Evolutionary conservation across 1,284 basidiomycete genomes (phyloP).

Genomic region (Ceratobasidium sp.): DNA sequence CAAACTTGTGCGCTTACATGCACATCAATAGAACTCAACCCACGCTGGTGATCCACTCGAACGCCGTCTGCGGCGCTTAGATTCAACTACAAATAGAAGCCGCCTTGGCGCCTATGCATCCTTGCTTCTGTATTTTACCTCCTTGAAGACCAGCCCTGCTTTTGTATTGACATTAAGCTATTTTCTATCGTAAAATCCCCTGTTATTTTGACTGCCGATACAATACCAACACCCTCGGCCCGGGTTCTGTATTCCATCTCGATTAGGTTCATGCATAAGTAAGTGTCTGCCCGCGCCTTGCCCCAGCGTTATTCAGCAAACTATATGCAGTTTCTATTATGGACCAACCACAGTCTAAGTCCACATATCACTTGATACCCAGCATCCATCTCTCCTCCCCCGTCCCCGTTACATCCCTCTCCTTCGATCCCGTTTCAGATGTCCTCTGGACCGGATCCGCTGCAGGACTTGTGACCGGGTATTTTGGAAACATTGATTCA

Average conservation of each 20-base stretch:
- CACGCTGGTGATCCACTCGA: not conserved
- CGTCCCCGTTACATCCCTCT: slow-evolving; percentile 62
- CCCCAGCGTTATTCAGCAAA: not conserved
- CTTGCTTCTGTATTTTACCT: slow-evolving; percentile 15
- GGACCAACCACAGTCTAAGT: slow-evolving; percentile 32
- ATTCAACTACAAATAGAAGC: not conserved
- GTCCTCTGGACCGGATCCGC: slow-evolving; percentile 86
- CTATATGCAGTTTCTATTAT: slow-evolving; percentile 2
- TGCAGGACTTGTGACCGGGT: slow-evolving; percentile 74
- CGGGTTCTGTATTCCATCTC: not conserved
- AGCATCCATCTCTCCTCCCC: slow-evolving; percentile 37
- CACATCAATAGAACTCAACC: not conserved
- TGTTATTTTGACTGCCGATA: not conserved
- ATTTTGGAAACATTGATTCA: slow-evolving; percentile 63
- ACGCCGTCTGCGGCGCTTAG: not conserved
- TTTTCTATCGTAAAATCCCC: not conserved
- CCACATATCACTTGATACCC: slow-evolving; percentile 34
- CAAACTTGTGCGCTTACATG: not conserved
- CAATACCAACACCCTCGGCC: not conserved
- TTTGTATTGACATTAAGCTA: slow-evolving; percentile 15
- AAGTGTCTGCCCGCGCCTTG: not conserved
- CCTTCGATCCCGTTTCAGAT: slow-evolving; percentile 90
- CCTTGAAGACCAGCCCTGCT: not conserved
- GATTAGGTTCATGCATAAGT: slow-evolving; percentile 13
- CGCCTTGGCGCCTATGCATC: not conserved